Conservation (phyloP, 1,139 yeast genomes). For the Meyerozyma guilliermondii region DNA sequence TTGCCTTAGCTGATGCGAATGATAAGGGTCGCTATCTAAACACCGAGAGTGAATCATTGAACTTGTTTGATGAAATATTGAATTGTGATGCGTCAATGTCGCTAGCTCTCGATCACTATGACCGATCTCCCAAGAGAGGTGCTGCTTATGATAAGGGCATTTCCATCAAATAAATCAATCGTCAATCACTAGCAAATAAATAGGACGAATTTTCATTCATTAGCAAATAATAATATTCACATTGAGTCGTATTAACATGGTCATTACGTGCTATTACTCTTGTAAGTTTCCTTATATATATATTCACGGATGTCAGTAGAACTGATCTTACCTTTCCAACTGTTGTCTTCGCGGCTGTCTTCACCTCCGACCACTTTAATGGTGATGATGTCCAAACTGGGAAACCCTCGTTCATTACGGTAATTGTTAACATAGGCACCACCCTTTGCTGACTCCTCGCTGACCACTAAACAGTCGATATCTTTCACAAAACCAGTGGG, state of each 20-base stretch:
- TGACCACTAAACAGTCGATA: conserved; percentile 76
- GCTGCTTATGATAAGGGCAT: conserved; percentile 56
- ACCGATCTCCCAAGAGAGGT: conserved; percentile 50
- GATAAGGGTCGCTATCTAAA: conserved; percentile 45
- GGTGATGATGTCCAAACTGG: conserved; percentile 47
- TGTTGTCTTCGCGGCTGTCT: conserved; percentile 36
- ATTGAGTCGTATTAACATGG: no score
- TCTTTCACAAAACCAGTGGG: conserved; percentile 80
- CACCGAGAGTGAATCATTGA: conserved; percentile 47
- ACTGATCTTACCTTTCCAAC: conserved; percentile 72
- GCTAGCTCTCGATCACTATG: conserved; percentile 84
- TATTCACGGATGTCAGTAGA: conserved; percentile 55
- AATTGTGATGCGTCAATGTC: conserved; percentile 36
- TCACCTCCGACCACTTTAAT: conserved; percentile 69
- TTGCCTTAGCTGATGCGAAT: conserved; percentile 49
- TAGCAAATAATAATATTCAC: no score
- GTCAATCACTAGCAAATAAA: no score
- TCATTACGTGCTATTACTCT: neutral
- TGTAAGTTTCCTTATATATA: conserved; percentile 10
- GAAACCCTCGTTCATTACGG: conserved; percentile 54
- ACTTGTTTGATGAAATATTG: conserved; percentile 52
- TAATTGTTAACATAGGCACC: conserved; percentile 66
- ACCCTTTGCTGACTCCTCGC: conserved; percentile 75
- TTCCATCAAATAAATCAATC: conserved; percentile 30
- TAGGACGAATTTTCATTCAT: no score